phyloP scores from a whole-genome alignment of 768 basidiomycete species.

The Termitomyces sp. region DNA sequence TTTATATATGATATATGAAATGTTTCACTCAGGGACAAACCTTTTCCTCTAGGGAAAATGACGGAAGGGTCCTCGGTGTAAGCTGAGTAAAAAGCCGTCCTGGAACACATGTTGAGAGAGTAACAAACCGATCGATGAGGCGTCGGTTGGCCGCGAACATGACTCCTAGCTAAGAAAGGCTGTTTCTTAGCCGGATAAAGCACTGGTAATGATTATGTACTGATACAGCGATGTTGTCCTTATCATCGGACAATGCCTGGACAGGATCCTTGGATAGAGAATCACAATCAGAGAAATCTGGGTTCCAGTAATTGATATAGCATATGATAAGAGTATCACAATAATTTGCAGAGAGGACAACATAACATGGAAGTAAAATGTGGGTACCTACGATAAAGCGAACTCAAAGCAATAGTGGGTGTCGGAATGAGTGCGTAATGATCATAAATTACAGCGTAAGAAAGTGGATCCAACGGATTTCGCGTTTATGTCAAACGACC shows the following conservation, averaged over 20 bases:
- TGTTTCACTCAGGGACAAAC: slow-evolving; percentile 26
- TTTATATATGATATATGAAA: background rate
- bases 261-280: background rate
- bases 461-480: slow-evolving; percentile 15
- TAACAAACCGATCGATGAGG: background rate
- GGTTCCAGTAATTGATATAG: slow-evolving; percentile 16
- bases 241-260: background rate
- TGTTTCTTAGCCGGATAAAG: background rate
- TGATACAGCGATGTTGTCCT: background rate
- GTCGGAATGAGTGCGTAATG: slow-evolving; percentile 16
- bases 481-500: slow-evolving; percentile 5
- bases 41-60: slow-evolving; percentile 78
- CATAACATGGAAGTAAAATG: slow-evolving; percentile 28
- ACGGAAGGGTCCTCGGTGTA: slow-evolving; percentile 51
- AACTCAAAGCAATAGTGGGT: slow-evolving; percentile 23
- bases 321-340: slow-evolving; percentile 18
- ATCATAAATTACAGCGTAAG: slow-evolving; percentile 20
- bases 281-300: slow-evolving; percentile 2
- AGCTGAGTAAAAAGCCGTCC: slow-evolving; percentile 1
- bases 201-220: too few relatives aligned
- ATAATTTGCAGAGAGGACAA: slow-evolving; percentile 21
- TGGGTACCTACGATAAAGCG: slow-evolving; percentile 40
- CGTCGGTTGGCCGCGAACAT: background rate
- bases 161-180: background rate
- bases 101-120: background rate